A percentile compares a stretch with the other conserved stretches of the same genome.
phyloP scores from a whole-genome alignment of 306 rosid species.

The Pterocarpus santalinus region DNA sequence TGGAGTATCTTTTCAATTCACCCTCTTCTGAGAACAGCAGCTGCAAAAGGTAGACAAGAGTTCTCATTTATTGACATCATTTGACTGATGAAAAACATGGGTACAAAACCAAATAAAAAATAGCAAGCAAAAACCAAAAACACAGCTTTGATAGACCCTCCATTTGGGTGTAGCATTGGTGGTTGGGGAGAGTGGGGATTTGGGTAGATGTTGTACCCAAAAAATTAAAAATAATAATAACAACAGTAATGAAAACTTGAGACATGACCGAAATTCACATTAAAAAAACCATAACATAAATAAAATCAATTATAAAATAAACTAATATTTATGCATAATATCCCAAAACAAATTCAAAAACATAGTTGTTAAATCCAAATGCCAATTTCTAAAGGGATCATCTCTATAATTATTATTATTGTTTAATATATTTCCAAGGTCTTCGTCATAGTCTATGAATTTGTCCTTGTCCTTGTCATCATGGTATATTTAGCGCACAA shows the following conservation, averaged over 20 bases:
- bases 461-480: not conserved
- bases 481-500: not conserved
- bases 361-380: not conserved
- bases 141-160: not conserved
- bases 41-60: slow-evolving; percentile 47
- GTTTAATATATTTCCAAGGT: not conserved
- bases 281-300: not conserved
- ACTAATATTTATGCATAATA: too few species aligned
- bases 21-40: slow-evolving; percentile 70
- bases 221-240: too few species aligned
- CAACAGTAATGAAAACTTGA: not conserved
- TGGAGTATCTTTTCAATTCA: slow-evolving; percentile 54
- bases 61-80: slow-evolving; percentile 31
- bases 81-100: not conserved
- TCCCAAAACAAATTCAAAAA: too few species aligned
- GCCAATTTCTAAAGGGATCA: not conserved
- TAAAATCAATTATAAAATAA: too few species aligned
- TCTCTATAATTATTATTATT: too few species aligned
- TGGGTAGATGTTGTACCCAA: not conserved
- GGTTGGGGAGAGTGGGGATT: not conserved
- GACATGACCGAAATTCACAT: not conserved
- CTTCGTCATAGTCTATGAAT: not conserved
- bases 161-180: slow-evolving; percentile 8
- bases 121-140: not conserved
- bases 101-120: not conserved